Base-by-base conservation (phyloP, 768 basidiomycete species). In the Russula compacta region DNA sequence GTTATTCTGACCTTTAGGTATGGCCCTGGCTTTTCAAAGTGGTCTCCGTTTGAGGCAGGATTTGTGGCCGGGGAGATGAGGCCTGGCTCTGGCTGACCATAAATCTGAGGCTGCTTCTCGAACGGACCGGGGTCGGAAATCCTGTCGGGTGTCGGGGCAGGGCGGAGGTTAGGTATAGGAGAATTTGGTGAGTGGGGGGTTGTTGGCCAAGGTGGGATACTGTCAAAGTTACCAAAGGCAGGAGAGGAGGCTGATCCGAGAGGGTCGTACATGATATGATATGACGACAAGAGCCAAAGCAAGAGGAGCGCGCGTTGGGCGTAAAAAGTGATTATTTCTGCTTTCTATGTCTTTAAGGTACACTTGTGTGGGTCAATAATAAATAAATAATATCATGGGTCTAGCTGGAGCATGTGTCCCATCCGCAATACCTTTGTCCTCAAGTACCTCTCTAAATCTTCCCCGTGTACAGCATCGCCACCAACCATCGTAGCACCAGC, bases 381-480 rank as follows among this genome's bases (percentile, higher is more conserved):
- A 15, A 35, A 51, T 48, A 55, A 29, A 24, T 21, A 17, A 50
- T 42, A 11, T 50, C 39, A 58, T n/a, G 15, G 35, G 21, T 70
- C 54, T 56, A 87, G 69, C 36, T 86, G 83, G 32, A 97, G 76
- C 77, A 95, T 85, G 71, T 99, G 97, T 12, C 97, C 97, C 97
- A 99, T 99, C 62, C 88, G 81, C 70, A 92, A 75, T n/a, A 98
- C 85, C 73, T 99, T 99, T 42, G 97, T 98, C 71, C 89, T 82
- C 68, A 99, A 73, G 72, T 99, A 99, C 74, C 88, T 92, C 69
- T 98, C 93, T 68, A 99, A 73, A 69, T 99, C 97, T 58, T 83
- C 83, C 1, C 93, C 91, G 57, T 85, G 75, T 9, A 87, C 87
- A 33, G 81, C 80, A 15, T 85, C 83, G 10, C 84, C 87, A 5